phyloP scores from a whole-genome alignment of 2,329 filamentous ascomycete species.

The Colletotrichum godetiae region DNA sequence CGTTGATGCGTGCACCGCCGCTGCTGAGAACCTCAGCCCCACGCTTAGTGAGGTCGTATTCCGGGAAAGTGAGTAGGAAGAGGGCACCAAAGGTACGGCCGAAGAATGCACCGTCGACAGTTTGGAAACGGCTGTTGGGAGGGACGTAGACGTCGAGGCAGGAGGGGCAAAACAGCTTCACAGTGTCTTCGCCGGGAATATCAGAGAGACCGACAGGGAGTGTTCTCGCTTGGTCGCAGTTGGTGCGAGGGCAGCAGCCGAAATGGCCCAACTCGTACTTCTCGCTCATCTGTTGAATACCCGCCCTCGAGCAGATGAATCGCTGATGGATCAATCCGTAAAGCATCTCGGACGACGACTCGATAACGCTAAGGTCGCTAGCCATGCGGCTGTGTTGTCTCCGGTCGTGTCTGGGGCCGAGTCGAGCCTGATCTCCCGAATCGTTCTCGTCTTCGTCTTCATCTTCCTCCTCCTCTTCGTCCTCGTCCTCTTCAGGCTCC shows the following conservation, averaged over 20 bases:
- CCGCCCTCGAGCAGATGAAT: conserved; percentile 95
- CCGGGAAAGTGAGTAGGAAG: conserved; percentile 98
- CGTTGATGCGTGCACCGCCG: conserved; percentile 45
- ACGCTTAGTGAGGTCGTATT: conserved; percentile 86
- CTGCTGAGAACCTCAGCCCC: conserved; percentile 68
- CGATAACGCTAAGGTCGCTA: conserved; percentile 93
- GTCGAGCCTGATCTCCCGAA: conserved; percentile 70
- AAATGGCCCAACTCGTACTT: conserved; percentile 99
- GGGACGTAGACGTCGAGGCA: conserved; percentile 98
- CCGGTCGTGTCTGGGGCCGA: conserved; percentile 67
- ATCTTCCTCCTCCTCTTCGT: conserved; percentile 84
- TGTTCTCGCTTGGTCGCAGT: conserved; percentile 90
- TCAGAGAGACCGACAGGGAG: conserved; percentile 94
- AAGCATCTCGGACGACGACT: conserved; percentile 96
- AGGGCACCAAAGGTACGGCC: conserved; percentile 96
- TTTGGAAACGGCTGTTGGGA: conserved; percentile 96
- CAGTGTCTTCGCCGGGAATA: conserved; percentile 94
- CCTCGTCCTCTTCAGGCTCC: conserved; percentile 94
- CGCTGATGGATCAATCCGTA: conserved; percentile 98
- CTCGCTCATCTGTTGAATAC: conserved; percentile 99
- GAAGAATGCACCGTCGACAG: conserved; percentile 97
- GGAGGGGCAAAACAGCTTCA: conserved; percentile 97
- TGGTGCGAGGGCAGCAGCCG: conserved; percentile 91
- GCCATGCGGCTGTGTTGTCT: conserved; percentile 86
- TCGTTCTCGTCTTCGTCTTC: conserved; percentile 80